Conservation (phyloP, 306 rosid genomes). For the Luffa acutangula region DNA sequence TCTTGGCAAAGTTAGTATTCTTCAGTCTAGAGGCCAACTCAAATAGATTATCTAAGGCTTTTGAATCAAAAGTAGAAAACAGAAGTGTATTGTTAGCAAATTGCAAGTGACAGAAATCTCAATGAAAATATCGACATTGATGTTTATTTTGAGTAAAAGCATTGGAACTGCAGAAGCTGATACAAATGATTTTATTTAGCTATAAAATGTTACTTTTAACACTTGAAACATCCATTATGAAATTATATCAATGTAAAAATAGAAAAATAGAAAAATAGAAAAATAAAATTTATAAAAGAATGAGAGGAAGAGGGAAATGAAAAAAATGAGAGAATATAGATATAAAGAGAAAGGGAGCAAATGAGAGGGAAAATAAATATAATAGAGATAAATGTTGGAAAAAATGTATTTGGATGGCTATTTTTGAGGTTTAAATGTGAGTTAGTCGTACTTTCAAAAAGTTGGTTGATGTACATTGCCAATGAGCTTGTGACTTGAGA, state of each 20-base stretch:
- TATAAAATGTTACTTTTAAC: background rate
- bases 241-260: background rate
- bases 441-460: background rate
- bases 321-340: background rate
- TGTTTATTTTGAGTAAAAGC: background rate
- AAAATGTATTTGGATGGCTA: background rate
- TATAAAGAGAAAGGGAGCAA: background rate
- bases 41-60: too few relatives aligned
- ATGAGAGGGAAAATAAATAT: background rate
- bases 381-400: background rate
- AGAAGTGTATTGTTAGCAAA: too few relatives aligned
- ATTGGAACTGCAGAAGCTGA: background rate
- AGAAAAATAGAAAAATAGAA: background rate
- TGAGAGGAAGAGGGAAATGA: background rate
- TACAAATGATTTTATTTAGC: background rate
- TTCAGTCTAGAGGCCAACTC: too few relatives aligned
- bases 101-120: background rate
- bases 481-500: background rate
- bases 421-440: background rate
- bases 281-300: background rate
- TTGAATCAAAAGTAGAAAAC: too few relatives aligned
- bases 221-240: background rate
- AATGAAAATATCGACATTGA: background rate
- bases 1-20: too few relatives aligned
- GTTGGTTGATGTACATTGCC: constrained; percentile 1